phyloP scores from a whole-genome alignment of 306 rosid species.

The Delonix regia region DNA sequence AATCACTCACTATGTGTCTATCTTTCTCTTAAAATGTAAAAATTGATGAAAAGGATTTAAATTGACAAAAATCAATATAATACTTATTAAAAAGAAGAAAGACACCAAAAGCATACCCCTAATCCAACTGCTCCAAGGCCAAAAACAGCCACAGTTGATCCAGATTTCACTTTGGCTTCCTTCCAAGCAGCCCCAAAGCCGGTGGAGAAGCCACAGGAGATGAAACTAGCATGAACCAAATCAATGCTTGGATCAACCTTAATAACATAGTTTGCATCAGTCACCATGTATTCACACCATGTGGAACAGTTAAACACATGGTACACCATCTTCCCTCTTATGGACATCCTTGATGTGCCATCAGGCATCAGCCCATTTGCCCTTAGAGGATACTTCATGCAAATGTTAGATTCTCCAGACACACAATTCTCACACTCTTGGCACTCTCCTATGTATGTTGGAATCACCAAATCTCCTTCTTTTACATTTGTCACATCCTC shows the following conservation, averaged over 20 bases:
- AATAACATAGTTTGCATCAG: conserved; percentile 26
- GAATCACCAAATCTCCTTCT: conserved; percentile 45
- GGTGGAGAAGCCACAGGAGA: conserved; percentile 52
- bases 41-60: no score
- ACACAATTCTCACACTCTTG: conserved; percentile 42
- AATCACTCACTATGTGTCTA: no score
- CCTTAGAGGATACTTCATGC: neutral
- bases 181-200: conserved; percentile 53
- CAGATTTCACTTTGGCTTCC: conserved; percentile 29
- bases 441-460: conserved; percentile 37
- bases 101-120: conserved; percentile 43
- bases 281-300: conserved; percentile 46
- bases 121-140: conserved; percentile 55
- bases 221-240: conserved; percentile 39
- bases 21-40: no score
- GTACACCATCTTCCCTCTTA: conserved; percentile 31
- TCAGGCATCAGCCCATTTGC: neutral
- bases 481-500: conserved; percentile 27
- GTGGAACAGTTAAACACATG: conserved; percentile 40
- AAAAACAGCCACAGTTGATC: conserved; percentile 43
- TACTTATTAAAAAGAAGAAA: no score
- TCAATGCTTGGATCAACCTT: conserved; percentile 28
- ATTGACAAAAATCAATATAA: no score
- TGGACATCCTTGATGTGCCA: neutral
- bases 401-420: neutral